Conservation (phyloP, 1,139 yeast species). For the Hyphopichia wangnamkhiaoensis region DNA sequence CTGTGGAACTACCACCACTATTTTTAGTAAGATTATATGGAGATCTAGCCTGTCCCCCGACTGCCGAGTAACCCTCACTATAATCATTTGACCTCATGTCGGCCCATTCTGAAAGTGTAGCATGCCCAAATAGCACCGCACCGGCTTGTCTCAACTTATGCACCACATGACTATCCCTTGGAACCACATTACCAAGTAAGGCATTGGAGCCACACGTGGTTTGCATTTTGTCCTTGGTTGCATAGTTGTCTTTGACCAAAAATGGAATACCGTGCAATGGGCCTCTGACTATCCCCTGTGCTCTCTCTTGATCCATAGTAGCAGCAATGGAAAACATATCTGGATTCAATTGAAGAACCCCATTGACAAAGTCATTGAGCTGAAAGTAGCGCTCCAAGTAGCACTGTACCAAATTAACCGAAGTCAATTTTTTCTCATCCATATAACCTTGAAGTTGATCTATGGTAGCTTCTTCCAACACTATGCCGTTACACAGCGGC, state of each 20-base stretch:
- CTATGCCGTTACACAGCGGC: conserved; percentile 18
- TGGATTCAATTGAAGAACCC: conserved; percentile 19
- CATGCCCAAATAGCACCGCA: conserved; percentile 23
- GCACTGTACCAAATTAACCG: conserved; percentile 17
- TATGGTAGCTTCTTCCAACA: conserved; percentile 24
- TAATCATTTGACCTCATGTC: conserved; percentile 21
- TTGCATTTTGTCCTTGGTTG: conserved; percentile 22
- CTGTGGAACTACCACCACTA: conserved; percentile 22
- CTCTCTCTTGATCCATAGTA: conserved; percentile 15
- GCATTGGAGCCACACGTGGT: conserved; percentile 20
- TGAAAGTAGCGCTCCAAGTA: conserved; percentile 20
- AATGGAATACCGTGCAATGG: conserved; percentile 25
- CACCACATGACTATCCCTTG: conserved; percentile 22
- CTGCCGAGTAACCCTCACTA: conserved; percentile 23
- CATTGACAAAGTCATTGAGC: conserved; percentile 17
- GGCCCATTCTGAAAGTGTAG: conserved; percentile 24
- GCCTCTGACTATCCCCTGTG: conserved; percentile 17
- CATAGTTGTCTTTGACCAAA: conserved; percentile 21
- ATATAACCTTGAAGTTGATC: conserved; percentile 22
- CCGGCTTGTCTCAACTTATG: conserved; percentile 20
- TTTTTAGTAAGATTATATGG: conserved; percentile 20
- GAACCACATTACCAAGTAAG: conserved; percentile 21
- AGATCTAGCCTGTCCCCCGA: conserved; percentile 22
- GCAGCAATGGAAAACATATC: conserved; percentile 14
- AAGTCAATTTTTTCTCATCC: conserved; percentile 12